A percentile compares a stretch with the other conserved stretches of the same genome.
Evolutionary conservation across 495 filamentous ascomycete species (phyloP).

Genomic region (Podospora comata): DNA sequence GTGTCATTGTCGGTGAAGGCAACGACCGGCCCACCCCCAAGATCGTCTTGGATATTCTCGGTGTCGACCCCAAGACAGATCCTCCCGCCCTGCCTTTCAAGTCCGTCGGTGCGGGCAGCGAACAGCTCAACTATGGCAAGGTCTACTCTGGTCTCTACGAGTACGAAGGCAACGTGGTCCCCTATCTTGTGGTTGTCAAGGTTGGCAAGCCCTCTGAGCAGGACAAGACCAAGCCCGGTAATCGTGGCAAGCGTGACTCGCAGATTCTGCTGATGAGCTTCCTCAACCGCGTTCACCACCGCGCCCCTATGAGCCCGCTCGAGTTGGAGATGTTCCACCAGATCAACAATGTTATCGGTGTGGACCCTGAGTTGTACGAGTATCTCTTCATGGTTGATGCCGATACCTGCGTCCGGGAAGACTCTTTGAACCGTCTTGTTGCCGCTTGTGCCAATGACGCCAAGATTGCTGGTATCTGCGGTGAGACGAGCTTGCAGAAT

Average conservation of each 20-base stretch:
- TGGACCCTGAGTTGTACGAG: conserved; percentile 95
- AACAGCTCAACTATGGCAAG: conserved; percentile 97
- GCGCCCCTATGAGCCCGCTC: conserved; percentile 86
- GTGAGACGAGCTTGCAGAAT: conserved; percentile 94
- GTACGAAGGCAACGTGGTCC: conserved; percentile 94
- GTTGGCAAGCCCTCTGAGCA: conserved; percentile 96
- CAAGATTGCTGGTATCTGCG: conserved; percentile 95
- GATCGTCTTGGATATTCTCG: conserved; percentile 94
- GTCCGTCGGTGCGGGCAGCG: conserved; percentile 81
- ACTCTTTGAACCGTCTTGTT: conserved; percentile 88
- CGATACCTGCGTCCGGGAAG: conserved; percentile 91
- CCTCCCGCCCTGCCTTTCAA: conserved; percentile 91
- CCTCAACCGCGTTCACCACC: conserved; percentile 95
- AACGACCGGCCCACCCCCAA: conserved; percentile 97
- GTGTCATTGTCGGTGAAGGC: conserved; percentile 92
- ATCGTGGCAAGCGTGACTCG: conserved; percentile 96
- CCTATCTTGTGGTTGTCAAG: conserved; percentile 94
- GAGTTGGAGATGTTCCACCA: conserved; percentile 98
- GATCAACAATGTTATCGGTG: conserved; percentile 98
- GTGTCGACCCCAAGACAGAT: conserved; percentile 94
- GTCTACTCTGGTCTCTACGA: conserved; percentile 98
- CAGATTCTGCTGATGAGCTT: conserved; percentile 84
- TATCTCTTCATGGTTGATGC: conserved; percentile 97
- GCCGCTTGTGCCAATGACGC: conserved; percentile 91
- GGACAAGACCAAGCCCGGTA: conserved; percentile 86